These are phyloP conservation scores for Magnolia officinalis DNA, from an alignment of 164 flowering plant species.

Conservation along the genomic window DNA sequence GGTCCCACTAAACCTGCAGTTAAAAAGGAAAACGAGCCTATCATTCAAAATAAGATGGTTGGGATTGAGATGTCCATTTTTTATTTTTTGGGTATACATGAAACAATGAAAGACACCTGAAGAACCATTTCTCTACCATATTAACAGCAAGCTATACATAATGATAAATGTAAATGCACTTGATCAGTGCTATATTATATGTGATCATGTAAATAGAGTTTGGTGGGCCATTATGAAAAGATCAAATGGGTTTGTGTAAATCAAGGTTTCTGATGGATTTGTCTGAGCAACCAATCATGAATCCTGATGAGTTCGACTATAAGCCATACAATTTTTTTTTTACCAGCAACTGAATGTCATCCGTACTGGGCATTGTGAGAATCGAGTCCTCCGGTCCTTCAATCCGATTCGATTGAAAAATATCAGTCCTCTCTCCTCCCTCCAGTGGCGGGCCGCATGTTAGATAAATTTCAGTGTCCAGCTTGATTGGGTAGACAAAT, in stretches of 20 bases:
- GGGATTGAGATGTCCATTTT: not conserved
- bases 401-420: not conserved
- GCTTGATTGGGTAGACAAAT: not conserved
- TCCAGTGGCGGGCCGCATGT: not conserved
- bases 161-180: not conserved
- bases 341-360: not conserved
- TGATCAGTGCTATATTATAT: not conserved
- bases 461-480: not conserved
- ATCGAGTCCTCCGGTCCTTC: not conserved
- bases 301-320: not conserved
- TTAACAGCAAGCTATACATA: not conserved
- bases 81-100: not conserved
- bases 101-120: not conserved
- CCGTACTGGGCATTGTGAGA: too few relatives aligned
- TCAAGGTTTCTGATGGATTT: not conserved
- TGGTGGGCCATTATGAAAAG: not conserved
- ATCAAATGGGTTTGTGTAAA: constrained; percentile 1
- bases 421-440: not conserved
- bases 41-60: not conserved
- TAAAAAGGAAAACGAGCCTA: not conserved
- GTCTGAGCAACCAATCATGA: not conserved
- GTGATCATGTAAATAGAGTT: not conserved
- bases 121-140: not conserved
- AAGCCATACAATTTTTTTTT: not conserved
- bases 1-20: too few relatives aligned